phyloP scores from a whole-genome alignment of 2,329 filamentous ascomycete genomes.

The Claviceps cyperi region DNA sequence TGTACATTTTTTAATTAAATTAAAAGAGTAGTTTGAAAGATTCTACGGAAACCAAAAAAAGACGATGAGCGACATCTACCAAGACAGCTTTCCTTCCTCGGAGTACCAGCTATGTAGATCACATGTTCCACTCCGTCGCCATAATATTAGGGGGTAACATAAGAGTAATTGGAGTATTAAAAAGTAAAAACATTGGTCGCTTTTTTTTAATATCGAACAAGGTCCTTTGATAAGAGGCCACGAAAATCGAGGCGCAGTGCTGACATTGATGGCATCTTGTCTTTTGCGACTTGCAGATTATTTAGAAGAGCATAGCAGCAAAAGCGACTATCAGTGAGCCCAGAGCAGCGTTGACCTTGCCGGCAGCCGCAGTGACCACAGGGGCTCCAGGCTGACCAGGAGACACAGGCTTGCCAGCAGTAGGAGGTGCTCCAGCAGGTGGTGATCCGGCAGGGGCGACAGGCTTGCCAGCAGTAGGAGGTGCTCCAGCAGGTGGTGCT shows the following conservation, averaged over 20 bases:
- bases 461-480: conserved; percentile 4
- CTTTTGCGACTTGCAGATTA: neutral
- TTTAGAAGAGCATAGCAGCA: conserved; percentile 23
- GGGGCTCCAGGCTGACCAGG: conserved; percentile 5
- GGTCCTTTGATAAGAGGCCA: neutral
- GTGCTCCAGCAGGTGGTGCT: neutral
- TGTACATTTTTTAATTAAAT: neutral
- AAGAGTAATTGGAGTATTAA: no score
- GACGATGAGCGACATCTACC: neutral
- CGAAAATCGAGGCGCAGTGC: no score
- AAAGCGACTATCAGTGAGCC: conserved; percentile 24
- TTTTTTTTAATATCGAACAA: neutral
- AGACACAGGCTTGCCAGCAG: conserved; percentile 6
- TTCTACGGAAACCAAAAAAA: neutral
- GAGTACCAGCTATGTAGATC: neutral
- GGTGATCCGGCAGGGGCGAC: no score
- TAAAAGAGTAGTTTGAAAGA: neutral
- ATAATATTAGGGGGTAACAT: neutral
- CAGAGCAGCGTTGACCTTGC: conserved; percentile 19
- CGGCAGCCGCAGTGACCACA: conserved; percentile 22
- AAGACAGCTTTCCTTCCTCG: neutral
- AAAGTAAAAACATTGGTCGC: neutral
- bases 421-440: neutral
- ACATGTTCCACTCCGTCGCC: neutral
- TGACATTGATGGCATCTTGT: no score